A percentile compares a stretch with the other conserved stretches of the same genome.
These are phyloP conservation scores for Leccinum ochraceum DNA, from an alignment of 768 basidiomycete species.

Conservation along the genomic window DNA sequence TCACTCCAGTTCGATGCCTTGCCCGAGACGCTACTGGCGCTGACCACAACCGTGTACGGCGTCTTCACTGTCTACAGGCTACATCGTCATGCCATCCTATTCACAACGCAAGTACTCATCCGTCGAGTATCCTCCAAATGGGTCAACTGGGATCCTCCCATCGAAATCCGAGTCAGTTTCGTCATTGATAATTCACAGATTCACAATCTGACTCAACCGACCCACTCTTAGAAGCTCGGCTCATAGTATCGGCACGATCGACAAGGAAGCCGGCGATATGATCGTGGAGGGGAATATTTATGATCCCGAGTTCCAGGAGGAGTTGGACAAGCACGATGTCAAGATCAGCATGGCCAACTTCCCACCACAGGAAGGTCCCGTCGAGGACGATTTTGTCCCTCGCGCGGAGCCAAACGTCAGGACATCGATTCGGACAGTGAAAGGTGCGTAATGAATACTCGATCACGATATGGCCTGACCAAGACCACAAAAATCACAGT, in stretches of 20 bases:
- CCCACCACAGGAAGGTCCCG: conserved; percentile 17
- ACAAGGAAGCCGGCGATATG: conserved; percentile 34
- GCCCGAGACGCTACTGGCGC: conserved; percentile 32
- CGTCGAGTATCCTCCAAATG: conserved; percentile 33
- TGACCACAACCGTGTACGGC: too few relatives aligned
- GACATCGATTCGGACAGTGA: conserved; percentile 16
- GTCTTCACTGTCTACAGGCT: too few relatives aligned
- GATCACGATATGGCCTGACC: background rate
- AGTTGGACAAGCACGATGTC: conserved; percentile 14
- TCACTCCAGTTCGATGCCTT: conserved; percentile 57
- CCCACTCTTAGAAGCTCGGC: conserved; percentile 29
- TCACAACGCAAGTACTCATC: conserved; percentile 27
- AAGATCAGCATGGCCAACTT: conserved; percentile 18
- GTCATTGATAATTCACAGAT: background rate
- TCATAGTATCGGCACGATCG: conserved; percentile 32
- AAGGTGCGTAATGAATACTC: conserved; percentile 16
- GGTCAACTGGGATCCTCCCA: conserved; percentile 40
- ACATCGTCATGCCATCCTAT: too few relatives aligned
- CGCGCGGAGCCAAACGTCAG: conserved; percentile 17
- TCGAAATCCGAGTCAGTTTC: conserved; percentile 26
- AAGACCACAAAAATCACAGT: conserved; percentile 2
- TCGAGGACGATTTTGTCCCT: conserved; percentile 21
- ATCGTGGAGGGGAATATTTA: conserved; percentile 38
- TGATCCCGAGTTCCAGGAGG: conserved; percentile 22
- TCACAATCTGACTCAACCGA: background rate